phyloP scores from a whole-genome alignment of 345 rosid genomes.

The Citrus hindsii region DNA sequence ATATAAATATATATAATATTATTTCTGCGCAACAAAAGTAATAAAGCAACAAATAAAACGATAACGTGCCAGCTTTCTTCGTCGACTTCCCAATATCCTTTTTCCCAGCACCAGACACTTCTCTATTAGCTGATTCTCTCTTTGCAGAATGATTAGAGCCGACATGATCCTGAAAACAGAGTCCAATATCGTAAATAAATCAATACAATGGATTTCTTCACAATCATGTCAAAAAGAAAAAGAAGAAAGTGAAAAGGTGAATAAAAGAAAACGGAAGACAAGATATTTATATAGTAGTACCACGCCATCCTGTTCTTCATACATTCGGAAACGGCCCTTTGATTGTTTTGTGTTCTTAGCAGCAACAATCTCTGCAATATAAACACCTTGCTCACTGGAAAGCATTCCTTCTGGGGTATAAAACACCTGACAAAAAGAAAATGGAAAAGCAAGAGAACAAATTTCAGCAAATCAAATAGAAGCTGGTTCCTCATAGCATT shows the following conservation, averaged over 20 bases:
- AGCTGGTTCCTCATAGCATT: background rate
- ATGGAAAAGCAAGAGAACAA: background rate
- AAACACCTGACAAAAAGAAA: constrained; percentile 55
- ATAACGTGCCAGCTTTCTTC: constrained; percentile 67
- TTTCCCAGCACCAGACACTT: constrained; percentile 48
- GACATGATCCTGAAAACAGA: constrained; percentile 37
- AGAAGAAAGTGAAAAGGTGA: background rate
- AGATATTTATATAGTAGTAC: constrained; percentile 20
- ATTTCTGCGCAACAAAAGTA: background rate
- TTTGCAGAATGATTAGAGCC: constrained; percentile 49
- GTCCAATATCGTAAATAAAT: constrained; percentile 7
- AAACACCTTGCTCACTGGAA: constrained; percentile 80
- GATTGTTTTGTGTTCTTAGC: constrained; percentile 64
- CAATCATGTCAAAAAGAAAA: background rate
- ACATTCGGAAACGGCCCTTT: constrained; percentile 53
- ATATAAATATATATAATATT: background rate
- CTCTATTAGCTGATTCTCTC: constrained; percentile 65
- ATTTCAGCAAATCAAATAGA: background rate
- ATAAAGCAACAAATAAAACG: constrained; percentile 7
- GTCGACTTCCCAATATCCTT: constrained; percentile 58
- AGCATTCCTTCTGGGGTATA: constrained; percentile 90
- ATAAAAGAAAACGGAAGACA: background rate
- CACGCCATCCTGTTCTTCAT: constrained; percentile 39
- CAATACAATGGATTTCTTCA: background rate
- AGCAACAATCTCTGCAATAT: constrained; percentile 72